Conservation (phyloP, 179 eudicot species). For the Spergularia azorica region DNA sequence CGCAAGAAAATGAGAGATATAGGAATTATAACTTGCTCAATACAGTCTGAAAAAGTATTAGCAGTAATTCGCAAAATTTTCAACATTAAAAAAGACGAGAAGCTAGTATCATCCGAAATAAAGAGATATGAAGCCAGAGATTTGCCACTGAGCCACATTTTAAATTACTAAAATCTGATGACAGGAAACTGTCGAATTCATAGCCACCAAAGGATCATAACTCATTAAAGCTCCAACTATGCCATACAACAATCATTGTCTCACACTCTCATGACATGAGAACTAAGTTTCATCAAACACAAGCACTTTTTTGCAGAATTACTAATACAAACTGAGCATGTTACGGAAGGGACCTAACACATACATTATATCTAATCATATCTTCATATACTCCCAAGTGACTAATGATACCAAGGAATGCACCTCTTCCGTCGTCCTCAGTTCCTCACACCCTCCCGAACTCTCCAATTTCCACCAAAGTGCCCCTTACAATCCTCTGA, state of each 20-base stretch:
- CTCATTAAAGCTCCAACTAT: background rate
- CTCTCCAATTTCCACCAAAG: too few relatives aligned
- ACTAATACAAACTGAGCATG: background rate
- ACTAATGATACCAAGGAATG: background rate
- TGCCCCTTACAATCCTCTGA: too few relatives aligned
- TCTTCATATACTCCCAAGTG: background rate
- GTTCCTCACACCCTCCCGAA: background rate
- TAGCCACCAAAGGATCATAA: background rate
- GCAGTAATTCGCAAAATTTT: background rate
- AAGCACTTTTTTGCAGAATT: background rate
- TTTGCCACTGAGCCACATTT: background rate
- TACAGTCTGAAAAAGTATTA: background rate
- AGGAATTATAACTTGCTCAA: background rate
- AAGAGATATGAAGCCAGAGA: background rate
- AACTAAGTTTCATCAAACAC: background rate
- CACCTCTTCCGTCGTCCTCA: background rate
- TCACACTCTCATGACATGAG: background rate
- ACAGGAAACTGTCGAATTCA: background rate
- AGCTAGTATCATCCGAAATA: background rate
- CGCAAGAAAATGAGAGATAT: conserved; percentile 5
- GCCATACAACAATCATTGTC: background rate
- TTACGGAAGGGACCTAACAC: background rate
- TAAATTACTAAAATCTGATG: background rate
- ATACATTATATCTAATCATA: background rate
- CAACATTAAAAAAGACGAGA: background rate